phyloP scores from a whole-genome alignment of 2,329 filamentous ascomycete species.

The Lojkania enalia region DNA sequence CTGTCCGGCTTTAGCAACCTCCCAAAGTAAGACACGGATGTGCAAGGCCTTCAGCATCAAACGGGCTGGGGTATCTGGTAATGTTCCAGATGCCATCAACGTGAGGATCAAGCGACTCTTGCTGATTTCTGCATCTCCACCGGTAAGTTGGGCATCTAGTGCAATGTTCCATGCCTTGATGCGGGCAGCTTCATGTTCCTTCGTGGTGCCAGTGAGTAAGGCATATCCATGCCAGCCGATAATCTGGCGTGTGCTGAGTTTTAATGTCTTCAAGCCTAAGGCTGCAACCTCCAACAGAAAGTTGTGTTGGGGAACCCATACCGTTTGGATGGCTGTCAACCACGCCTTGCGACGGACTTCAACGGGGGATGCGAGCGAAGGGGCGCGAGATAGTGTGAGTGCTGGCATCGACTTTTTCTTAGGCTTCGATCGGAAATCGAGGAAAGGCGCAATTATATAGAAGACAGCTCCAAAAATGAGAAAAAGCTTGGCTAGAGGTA shows the following conservation, averaged over 20 bases:
- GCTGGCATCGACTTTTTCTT: constrained; percentile 52
- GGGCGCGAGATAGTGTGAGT: constrained; percentile 55
- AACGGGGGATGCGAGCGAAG: constrained; percentile 78
- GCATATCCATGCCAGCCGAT: constrained; percentile 79
- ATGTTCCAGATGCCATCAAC: constrained; percentile 81
- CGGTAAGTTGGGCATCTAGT: constrained; percentile 87
- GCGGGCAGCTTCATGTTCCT: constrained; percentile 82
- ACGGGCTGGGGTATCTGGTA: constrained; percentile 78
- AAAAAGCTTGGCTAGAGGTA: constrained; percentile 56
- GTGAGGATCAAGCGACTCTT: constrained; percentile 84
- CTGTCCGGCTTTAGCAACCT: constrained; percentile 67
- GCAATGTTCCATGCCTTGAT: constrained; percentile 93
- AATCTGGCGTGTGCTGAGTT: constrained; percentile 76
- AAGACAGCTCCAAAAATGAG: constrained; percentile 57
- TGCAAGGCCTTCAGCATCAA: constrained; percentile 93
- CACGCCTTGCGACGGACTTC: constrained; percentile 86
- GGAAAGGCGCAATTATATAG: constrained; percentile 60
- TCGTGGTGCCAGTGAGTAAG: constrained; percentile 75
- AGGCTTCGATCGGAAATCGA: constrained; percentile 60
- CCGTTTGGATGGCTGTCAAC: constrained; percentile 89
- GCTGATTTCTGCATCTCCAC: constrained; percentile 87
- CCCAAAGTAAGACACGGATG: constrained; percentile 86
- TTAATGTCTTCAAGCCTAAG: constrained; percentile 76
- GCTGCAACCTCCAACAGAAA: constrained; percentile 85
- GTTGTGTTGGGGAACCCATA: constrained; percentile 86